A percentile compares a stretch with the other conserved stretches of the same genome.
phyloP scores from a whole-genome alignment of 306 rosid species.

The Citrullus mucosospermus region DNA sequence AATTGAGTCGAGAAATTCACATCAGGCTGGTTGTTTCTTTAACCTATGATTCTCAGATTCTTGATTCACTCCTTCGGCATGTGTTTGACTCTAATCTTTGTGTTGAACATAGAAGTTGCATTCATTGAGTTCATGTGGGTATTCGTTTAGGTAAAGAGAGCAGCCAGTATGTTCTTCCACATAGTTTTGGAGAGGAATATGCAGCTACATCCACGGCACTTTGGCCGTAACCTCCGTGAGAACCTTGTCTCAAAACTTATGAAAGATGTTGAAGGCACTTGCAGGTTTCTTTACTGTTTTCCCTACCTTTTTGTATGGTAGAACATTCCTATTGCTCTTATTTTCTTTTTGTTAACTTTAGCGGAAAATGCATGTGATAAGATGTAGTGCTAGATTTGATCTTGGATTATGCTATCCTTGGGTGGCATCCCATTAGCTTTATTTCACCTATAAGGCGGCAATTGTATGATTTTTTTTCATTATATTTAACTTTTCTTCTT shows the following conservation, averaged over 20 bases:
- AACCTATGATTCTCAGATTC: no score
- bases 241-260: constrained; percentile 79
- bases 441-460: not conserved
- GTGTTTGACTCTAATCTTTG: no score
- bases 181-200: constrained; percentile 87
- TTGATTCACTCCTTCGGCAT: no score
- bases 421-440: not conserved
- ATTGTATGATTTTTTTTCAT: not conserved
- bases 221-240: constrained; percentile 83
- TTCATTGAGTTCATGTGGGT: not conserved
- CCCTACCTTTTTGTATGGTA: not conserved
- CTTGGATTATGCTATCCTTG: not conserved
- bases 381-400: not conserved
- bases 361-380: not conserved
- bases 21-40: no score
- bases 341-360: not conserved
- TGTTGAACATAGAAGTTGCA: not conserved
- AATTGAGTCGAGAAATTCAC: no score
- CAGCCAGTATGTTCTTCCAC: constrained; percentile 70
- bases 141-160: not conserved
- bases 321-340: not conserved
- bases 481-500: not conserved
- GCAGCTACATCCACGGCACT: constrained; percentile 95
- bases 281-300: constrained; percentile 36
- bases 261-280: constrained; percentile 98